Evolutionary conservation across 352 stramenopile species (phyloP).

Genomic region (Thalassiosira oceanica): DNA sequence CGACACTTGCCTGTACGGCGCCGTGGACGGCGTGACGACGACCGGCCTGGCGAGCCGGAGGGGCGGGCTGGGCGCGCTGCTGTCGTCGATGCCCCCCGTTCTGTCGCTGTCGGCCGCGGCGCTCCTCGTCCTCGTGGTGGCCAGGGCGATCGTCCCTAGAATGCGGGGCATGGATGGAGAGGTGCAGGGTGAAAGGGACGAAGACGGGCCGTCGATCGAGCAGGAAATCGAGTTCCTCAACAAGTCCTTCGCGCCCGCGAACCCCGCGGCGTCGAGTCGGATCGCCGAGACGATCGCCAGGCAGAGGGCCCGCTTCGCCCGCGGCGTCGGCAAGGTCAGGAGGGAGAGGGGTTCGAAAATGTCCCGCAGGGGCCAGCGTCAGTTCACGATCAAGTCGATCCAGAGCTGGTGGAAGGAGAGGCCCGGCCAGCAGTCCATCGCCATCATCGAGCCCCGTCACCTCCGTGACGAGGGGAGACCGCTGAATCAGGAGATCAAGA

Average conservation of each 20-base stretch:
- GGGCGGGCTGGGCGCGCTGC: constrained; percentile 22
- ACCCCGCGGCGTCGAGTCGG: constrained; percentile 22
- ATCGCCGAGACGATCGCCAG: constrained; percentile 22
- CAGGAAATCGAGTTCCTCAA: constrained; percentile 47
- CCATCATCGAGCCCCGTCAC: constrained; percentile 40
- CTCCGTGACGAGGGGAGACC: constrained; percentile 13
- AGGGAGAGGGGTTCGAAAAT: constrained; percentile 1
- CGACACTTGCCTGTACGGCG: no score
- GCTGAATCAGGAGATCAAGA: constrained; percentile 27
- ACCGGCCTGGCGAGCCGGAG: constrained; percentile 17
- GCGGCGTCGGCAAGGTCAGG: neutral
- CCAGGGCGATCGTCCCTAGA: neutral
- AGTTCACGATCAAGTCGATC: constrained; percentile 41
- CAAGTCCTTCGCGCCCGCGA: constrained; percentile 30
- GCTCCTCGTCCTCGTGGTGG: constrained; percentile 10
- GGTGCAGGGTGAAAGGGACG: neutral
- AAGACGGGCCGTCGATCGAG: constrained; percentile 20
- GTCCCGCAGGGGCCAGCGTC: constrained; percentile 16
- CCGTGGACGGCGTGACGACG: constrained; percentile 34
- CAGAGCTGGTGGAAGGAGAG: constrained; percentile 48
- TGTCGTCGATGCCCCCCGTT: constrained; percentile 5
- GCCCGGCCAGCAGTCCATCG: constrained; percentile 17
- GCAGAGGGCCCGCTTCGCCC: constrained; percentile 1
- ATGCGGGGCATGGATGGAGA: neutral
- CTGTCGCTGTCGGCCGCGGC: constrained; percentile 19